phyloP scores from a whole-genome alignment of 2,329 filamentous ascomycete species.

The Pseudocercospora cruenta region DNA sequence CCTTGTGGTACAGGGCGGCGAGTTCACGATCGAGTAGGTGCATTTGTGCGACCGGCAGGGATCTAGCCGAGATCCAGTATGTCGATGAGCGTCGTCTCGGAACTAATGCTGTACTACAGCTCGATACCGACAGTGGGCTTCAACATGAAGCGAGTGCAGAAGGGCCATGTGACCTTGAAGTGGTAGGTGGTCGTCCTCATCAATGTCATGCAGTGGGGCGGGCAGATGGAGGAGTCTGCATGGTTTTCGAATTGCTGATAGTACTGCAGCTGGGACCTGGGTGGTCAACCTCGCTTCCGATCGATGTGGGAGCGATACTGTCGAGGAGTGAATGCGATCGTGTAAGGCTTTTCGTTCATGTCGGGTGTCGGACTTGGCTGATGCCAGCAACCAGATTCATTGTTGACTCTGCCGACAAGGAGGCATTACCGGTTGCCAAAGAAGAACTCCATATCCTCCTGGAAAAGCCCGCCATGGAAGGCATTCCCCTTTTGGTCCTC shows the following conservation, averaged over 20 bases:
- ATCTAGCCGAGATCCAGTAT: conserved; percentile 27
- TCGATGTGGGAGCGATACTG: conserved; percentile 99
- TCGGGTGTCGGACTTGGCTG: background rate
- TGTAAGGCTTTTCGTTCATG: conserved; percentile 56
- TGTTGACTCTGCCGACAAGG: conserved; percentile 88
- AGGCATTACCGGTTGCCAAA: conserved; percentile 78
- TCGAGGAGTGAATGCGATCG: conserved; percentile 93
- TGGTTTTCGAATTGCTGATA: conserved; percentile 30
- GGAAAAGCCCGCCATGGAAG: conserved; percentile 78
- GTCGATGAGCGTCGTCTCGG: conserved; percentile 18
- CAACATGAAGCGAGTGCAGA: conserved; percentile 98
- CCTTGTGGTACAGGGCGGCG: conserved; percentile 72
- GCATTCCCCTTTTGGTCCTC: conserved; percentile 89
- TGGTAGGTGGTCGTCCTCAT: conserved; percentile 60
- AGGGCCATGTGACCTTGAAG: conserved; percentile 96
- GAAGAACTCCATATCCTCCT: conserved; percentile 92
- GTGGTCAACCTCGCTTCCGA: conserved; percentile 93
- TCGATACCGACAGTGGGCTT: conserved; percentile 98
- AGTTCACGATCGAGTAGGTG: conserved; percentile 93
- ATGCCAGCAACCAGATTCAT: conserved; percentile 67
- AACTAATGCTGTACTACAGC: conserved; percentile 59
- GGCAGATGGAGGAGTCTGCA: background rate
- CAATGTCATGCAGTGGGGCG: background rate
- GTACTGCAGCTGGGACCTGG: conserved; percentile 80
- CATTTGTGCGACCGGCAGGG: conserved; percentile 44